Conservation (phyloP, 179 eudicot genomes). For the Beta lomatogona region DNA sequence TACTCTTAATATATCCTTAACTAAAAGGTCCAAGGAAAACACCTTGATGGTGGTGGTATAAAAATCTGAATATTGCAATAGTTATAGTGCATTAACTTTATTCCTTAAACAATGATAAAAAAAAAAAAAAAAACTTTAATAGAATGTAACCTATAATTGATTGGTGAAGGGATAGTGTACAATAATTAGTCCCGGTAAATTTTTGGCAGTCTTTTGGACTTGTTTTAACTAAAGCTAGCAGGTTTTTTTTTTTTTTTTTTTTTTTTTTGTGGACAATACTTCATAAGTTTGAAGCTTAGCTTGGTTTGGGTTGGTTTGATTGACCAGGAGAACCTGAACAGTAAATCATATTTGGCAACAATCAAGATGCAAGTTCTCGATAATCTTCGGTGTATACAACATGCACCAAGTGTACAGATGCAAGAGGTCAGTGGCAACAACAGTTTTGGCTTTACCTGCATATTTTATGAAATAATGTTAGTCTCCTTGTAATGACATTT, state of each 20-base stretch:
- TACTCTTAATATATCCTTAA: not conserved
- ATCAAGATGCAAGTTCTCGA: constrained; percentile 94
- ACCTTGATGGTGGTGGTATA: not conserved
- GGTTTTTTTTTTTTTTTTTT: too few species aligned
- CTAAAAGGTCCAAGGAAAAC: not conserved
- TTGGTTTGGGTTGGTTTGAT: constrained; percentile 24
- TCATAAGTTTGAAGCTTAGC: too few species aligned
- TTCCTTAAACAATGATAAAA: not conserved
- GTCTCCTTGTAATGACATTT: too few species aligned
- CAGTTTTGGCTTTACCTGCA: not conserved
- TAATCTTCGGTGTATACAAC: constrained; percentile 90
- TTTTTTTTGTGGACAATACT: not conserved
- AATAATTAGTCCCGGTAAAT: not conserved
- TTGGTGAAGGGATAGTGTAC: not conserved
- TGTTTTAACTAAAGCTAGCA: not conserved
- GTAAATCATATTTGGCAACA: constrained; percentile 78
- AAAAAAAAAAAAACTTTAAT: too few species aligned
- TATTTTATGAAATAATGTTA: not conserved
- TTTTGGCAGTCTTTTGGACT: not conserved
- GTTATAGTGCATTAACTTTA: not conserved
- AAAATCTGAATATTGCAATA: too few species aligned
- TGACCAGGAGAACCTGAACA: constrained; percentile 82
- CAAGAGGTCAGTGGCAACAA: constrained; percentile 68
- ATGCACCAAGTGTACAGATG: constrained; percentile 97
- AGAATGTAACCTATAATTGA: not conserved